A percentile compares a stretch with the other conserved stretches of the same genome.
Evolutionary conservation across 768 basidiomycete species (phyloP).

Genomic region (Mycena vulgaris): DNA sequence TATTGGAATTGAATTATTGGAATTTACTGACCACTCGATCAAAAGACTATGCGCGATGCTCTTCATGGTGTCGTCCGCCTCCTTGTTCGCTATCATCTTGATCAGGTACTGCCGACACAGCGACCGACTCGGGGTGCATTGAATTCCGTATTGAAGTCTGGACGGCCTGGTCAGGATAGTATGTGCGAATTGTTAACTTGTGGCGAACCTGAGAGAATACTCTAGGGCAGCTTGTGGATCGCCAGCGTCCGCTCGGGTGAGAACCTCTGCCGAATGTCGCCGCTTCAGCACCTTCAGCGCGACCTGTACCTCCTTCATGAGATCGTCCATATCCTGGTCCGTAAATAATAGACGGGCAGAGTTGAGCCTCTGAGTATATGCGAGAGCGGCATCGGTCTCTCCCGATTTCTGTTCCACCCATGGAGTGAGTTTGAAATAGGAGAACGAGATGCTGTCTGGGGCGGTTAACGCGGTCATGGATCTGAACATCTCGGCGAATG

Average conservation of each 20-base stretch:
- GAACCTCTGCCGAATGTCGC: conserved; percentile 7
- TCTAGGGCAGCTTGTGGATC: conserved; percentile 32
- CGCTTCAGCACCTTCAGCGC: background rate
- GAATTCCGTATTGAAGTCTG: conserved; percentile 35
- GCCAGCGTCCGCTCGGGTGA: conserved; percentile 37
- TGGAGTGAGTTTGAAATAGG: background rate
- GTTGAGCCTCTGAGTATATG: background rate
- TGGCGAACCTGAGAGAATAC: conserved; percentile 34
- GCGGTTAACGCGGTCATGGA: background rate
- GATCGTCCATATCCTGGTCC: background rate
- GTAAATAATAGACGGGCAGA: background rate
- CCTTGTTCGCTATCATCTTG: conserved; percentile 29
- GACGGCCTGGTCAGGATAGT: background rate
- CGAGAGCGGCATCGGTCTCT: background rate
- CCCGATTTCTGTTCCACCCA: background rate
- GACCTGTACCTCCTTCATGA: background rate
- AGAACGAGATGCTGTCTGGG: background rate
- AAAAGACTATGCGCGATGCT: conserved; percentile 37
- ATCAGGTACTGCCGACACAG: conserved; percentile 34
- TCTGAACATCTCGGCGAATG: background rate
- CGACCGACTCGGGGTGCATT: conserved; percentile 28
- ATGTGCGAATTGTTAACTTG: background rate
- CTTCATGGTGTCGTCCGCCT: conserved; percentile 21
- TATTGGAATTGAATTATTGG: background rate
- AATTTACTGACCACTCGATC: conserved; percentile 33